phyloP scores from a whole-genome alignment of 148 eudicot genomes.

The Dysphania ambrosioides region DNA sequence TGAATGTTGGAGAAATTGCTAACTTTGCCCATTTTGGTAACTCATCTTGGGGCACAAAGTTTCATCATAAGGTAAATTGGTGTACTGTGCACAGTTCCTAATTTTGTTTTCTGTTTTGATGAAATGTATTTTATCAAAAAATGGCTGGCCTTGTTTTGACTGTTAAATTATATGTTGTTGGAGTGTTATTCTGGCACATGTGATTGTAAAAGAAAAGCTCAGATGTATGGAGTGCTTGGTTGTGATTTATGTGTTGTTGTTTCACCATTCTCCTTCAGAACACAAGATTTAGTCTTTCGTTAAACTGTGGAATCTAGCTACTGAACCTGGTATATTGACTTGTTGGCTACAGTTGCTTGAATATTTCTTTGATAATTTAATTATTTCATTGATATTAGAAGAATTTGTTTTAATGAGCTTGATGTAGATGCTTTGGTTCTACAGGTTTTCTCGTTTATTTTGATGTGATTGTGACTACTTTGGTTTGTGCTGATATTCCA shows the following conservation, averaged over 20 bases:
- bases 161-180: slow-evolving; percentile 31
- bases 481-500: slow-evolving; percentile 57
- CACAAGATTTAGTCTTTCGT: slow-evolving; percentile 62
- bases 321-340: slow-evolving; percentile 62
- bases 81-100: background rate
- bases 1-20: slow-evolving; percentile 31
- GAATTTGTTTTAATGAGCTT: background rate
- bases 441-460: slow-evolving; percentile 75
- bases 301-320: slow-evolving; percentile 80
- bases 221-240: slow-evolving; percentile 71
- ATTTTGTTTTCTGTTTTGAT: background rate
- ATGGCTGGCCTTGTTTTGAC: slow-evolving; percentile 16
- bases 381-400: background rate
- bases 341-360: slow-evolving; percentile 7
- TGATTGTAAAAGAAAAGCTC: slow-evolving; percentile 69
- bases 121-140: background rate
- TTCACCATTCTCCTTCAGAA: slow-evolving; percentile 80
- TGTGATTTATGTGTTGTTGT: slow-evolving; percentile 81
- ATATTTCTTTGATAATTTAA: background rate
- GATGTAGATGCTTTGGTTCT: slow-evolving; percentile 17
- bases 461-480: slow-evolving; percentile 47
- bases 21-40: slow-evolving; percentile 83
- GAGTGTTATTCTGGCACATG: slow-evolving; percentile 76
- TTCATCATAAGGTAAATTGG: slow-evolving; percentile 82
- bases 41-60: slow-evolving; percentile 88